Conservation (phyloP, 1,139 yeast genomes). For the Debaryomyces psychrophilus region DNA sequence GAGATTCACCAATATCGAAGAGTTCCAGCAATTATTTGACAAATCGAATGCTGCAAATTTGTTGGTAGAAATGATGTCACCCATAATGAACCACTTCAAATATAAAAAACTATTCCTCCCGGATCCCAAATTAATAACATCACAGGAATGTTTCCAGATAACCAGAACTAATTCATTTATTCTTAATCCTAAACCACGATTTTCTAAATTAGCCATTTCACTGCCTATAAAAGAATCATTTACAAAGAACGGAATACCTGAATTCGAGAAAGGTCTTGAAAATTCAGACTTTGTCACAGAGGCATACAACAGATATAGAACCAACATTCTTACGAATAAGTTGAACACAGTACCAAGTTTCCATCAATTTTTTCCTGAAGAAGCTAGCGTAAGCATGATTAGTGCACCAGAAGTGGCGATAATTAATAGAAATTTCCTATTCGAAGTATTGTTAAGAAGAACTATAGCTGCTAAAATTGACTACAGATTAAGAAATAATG, state of each 20-base stretch:
- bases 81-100: constrained; percentile 29
- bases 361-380: constrained; percentile 36
- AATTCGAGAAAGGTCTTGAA: constrained; percentile 14
- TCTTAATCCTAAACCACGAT: not conserved
- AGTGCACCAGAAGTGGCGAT: constrained; percentile 29
- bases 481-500: constrained; percentile 34
- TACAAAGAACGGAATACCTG: constrained; percentile 15
- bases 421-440: constrained; percentile 35
- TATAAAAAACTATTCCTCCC: constrained; percentile 21
- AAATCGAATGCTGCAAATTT: constrained; percentile 27
- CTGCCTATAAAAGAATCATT: constrained; percentile 23
- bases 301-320: constrained; percentile 30
- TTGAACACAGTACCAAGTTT: constrained; percentile 29
- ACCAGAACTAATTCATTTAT: constrained; percentile 1
- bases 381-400: constrained; percentile 25
- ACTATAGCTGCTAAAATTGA: constrained; percentile 49
- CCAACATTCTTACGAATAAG: constrained; percentile 30
- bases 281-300: constrained; percentile 18
- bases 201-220: constrained; percentile 17
- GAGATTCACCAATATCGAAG: constrained; percentile 31
- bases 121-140: not conserved
- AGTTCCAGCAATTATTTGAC: constrained; percentile 30
- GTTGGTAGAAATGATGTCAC: constrained; percentile 35
- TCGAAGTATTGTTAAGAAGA: constrained; percentile 43
- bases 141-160: not conserved